Evolutionary conservation across 176 grass and related monocot species (phyloP), one percentile per base, ranked within the genome.

Genomic region (Zoysia japonica): DNA sequence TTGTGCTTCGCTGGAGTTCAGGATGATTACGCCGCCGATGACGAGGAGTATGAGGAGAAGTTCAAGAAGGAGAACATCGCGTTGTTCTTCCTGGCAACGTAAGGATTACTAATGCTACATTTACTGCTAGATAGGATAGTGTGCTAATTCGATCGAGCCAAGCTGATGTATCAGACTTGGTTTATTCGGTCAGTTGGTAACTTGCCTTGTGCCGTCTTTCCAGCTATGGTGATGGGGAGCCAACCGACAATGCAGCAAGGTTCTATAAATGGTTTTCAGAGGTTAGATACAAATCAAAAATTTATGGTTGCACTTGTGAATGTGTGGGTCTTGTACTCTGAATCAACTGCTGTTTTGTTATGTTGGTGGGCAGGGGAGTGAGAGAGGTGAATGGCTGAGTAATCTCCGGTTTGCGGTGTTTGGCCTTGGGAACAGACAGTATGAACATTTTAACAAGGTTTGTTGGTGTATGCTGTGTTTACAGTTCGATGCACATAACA

Each of bases 381-480:
- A 98, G 52, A 92, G 70, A 75, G 84, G 38, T 6, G 84, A 82
- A 52, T 94, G 86, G 89, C 56, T 98, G 78, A 85, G 76, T 37
- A 79, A 82, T 72, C 78, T 94, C 65, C 61, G 77, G 56, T 94
- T 76, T 76, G 95, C 68, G 1, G 92, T 98, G 48, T 98, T 98
- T 77, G 92, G 86, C 36, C 86, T 93, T 11, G 88, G 92, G 15
- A 98, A 94, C 61, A 92, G 85, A 80, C 90, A 94, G 72, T 94
- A 98, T 13, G 96, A 94, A 56, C 92, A 94, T 89, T 98, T 98
- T 80, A 98, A 98, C 63, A 94, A 98, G 95, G 95, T 98, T 75
- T 87, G 70, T 46, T 50, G 51, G 38, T 17, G 38, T 42, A 56
- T 80, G 3, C 14, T 84, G 19, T 3, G 2, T 71, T n/a, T 15